These are phyloP conservation scores for Glarea lozoyensis DNA, from an alignment of 495 filamentous ascomycete genomes.

Conservation along the genomic window DNA sequence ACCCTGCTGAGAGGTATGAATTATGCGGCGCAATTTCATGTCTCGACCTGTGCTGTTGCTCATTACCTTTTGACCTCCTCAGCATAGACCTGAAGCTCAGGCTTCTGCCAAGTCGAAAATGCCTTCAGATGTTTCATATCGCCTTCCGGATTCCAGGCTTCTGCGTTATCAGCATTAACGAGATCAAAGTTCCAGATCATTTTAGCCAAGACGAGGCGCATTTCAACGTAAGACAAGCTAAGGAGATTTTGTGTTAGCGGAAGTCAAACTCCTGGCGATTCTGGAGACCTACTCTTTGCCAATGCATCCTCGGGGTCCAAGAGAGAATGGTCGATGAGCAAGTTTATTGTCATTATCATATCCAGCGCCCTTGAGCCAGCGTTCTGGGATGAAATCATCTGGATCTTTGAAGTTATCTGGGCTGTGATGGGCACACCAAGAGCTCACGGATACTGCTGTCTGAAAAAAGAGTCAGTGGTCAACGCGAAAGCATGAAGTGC, in stretches of 20 bases:
- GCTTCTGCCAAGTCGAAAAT: constrained; percentile 1
- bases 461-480: constrained; percentile 9
- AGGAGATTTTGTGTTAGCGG: constrained; percentile 27
- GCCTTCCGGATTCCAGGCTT: background rate
- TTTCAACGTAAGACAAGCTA: constrained; percentile 40
- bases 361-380: constrained; percentile 22
- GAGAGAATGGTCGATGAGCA: constrained; percentile 44
- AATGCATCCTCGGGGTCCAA: constrained; percentile 51
- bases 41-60: too few species aligned
- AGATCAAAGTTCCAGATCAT: constrained; percentile 40
- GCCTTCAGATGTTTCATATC: constrained; percentile 1
- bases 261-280: constrained; percentile 28
- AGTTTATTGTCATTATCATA: constrained; percentile 33
- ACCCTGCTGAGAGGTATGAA: too few species aligned
- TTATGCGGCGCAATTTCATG: too few species aligned
- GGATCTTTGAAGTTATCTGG: constrained; percentile 32
- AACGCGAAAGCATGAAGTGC: background rate
- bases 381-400: constrained; percentile 27
- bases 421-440: constrained; percentile 7
- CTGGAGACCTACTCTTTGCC: constrained; percentile 47
- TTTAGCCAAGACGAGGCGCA: constrained; percentile 41
- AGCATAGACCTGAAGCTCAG: background rate
- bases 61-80: background rate
- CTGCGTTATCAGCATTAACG: constrained; percentile 3
- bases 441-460: constrained; percentile 10